Conservation (phyloP, 768 basidiomycete genomes). For the Pisolithus microcarpus region DNA sequence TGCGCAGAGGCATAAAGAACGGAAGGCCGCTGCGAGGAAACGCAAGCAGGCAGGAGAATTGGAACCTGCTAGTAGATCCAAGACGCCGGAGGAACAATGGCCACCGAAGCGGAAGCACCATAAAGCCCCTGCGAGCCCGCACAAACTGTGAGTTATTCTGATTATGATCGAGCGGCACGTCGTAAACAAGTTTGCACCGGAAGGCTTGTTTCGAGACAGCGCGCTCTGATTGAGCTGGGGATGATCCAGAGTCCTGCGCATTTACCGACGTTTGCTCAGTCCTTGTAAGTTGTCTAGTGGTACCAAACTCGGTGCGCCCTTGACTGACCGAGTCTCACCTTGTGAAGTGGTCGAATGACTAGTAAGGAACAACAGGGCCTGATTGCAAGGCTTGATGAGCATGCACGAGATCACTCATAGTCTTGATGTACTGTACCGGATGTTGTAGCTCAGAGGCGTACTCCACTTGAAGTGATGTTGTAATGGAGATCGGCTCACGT, state of each 20-base stretch:
- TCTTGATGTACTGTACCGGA: not conserved
- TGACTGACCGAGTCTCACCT: constrained; percentile 2
- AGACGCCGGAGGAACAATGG: constrained; percentile 44
- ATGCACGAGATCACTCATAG: constrained; percentile 13
- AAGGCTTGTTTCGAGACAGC: constrained; percentile 49
- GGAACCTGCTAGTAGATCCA: constrained; percentile 10
- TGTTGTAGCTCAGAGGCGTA: not conserved
- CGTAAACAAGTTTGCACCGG: not conserved
- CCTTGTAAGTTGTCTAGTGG: constrained; percentile 45
- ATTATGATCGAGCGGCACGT: not conserved
- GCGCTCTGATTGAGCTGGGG: constrained; percentile 56
- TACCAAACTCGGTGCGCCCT: not conserved
- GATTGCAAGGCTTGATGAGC: constrained; percentile 35
- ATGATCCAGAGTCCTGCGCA: constrained; percentile 48
- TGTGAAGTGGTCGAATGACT: constrained; percentile 33
- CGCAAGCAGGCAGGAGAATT: constrained; percentile 8
- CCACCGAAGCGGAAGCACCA: constrained; percentile 61
- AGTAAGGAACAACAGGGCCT: constrained; percentile 37
- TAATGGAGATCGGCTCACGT: no score
- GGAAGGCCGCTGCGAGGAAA: constrained; percentile 18
- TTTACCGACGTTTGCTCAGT: constrained; percentile 50
- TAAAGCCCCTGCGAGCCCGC: constrained; percentile 36
- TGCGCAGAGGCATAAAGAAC: constrained; percentile 21
- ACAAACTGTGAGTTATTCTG: constrained; percentile 40
- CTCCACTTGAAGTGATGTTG: no score